Percentiles rank a stretch among this genome's conserved stretches.
phyloP scores from a whole-genome alignment of 2,329 filamentous ascomycete genomes.

The Stagonosporopsis chrysanthemi region DNA sequence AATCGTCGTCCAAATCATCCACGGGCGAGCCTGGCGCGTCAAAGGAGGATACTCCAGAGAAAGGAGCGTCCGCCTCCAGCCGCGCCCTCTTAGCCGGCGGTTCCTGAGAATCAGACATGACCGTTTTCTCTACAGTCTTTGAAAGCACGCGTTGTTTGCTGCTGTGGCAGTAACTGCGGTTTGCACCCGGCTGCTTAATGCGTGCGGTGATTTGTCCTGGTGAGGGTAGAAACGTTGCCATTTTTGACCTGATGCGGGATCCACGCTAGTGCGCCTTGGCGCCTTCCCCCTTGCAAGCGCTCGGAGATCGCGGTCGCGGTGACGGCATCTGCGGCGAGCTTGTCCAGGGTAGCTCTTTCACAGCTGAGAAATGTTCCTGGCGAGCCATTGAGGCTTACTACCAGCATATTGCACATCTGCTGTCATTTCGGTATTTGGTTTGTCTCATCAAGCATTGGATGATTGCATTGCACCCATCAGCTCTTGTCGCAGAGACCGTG shows the following conservation, averaged over 20 bases:
- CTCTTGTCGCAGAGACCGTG: background rate
- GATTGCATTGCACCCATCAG: background rate
- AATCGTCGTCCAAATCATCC: slow-evolving; percentile 51
- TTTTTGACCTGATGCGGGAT: slow-evolving; percentile 34
- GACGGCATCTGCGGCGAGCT: slow-evolving; percentile 20
- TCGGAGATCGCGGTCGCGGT: slow-evolving; percentile 14
- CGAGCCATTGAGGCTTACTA: slow-evolving; percentile 8
- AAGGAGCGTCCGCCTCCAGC: slow-evolving; percentile 48
- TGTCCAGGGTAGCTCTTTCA: slow-evolving; percentile 13
- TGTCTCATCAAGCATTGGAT: background rate
- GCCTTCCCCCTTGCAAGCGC: slow-evolving; percentile 23
- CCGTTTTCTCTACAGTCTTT: slow-evolving; percentile 35
- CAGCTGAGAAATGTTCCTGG: slow-evolving; percentile 1
- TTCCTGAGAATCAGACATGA: slow-evolving; percentile 47
- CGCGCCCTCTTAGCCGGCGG: slow-evolving; percentile 53
- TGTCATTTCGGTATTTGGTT: slow-evolving; percentile 1
- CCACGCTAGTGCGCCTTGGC: slow-evolving; percentile 32
- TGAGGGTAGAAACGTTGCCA: slow-evolving; percentile 32
- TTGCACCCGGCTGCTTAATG: slow-evolving; percentile 38
- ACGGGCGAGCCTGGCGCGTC: slow-evolving; percentile 50
- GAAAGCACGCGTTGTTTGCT: slow-evolving; percentile 35
- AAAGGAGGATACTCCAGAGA: slow-evolving; percentile 43
- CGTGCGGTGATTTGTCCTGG: slow-evolving; percentile 36
- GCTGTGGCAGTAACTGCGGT: slow-evolving; percentile 39
- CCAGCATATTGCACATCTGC: slow-evolving; percentile 26